Conservation (phyloP, 1,284 basidiomycete species). For the Cutaneotrichosporon cyanovorans region DNA sequence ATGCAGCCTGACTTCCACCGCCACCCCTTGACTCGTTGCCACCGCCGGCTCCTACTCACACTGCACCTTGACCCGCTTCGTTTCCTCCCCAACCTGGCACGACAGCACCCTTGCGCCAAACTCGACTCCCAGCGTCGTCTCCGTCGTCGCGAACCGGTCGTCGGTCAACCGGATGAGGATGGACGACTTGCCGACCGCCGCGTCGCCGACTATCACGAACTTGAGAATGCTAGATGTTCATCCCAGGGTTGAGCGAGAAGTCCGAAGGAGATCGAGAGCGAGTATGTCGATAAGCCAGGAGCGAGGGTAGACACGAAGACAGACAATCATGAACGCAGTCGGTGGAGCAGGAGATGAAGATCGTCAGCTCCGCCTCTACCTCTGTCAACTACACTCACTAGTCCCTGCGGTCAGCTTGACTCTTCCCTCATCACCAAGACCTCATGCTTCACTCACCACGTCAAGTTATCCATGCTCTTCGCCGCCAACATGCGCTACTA, state of each 20-base stretch:
- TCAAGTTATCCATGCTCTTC: slow-evolving; percentile 23
- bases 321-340: too few relatives aligned
- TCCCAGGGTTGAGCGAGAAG: neutral
- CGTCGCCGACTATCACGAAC: slow-evolving; percentile 42
- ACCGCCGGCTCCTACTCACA: slow-evolving; percentile 22
- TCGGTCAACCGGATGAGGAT: slow-evolving; percentile 38
- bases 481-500: slow-evolving; percentile 12
- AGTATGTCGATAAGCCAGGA: neutral
- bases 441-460: slow-evolving; percentile 12
- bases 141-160: slow-evolving; percentile 31
- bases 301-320: neutral
- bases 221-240: slow-evolving; percentile 44
- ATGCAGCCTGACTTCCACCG: neutral
- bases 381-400: slow-evolving; percentile 16
- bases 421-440: neutral
- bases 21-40: neutral
- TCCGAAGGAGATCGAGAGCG: neutral
- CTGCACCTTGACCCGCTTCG: slow-evolving; percentile 41
- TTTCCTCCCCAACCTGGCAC: slow-evolving; percentile 23
- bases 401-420: slow-evolving; percentile 20
- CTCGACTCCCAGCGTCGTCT: slow-evolving; percentile 42
- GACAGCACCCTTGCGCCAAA: slow-evolving; percentile 36
- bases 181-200: slow-evolving; percentile 39
- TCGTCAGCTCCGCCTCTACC: neutral
- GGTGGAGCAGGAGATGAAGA: neutral